These are phyloP conservation scores for Cinnamomum micranthum DNA, from an alignment of 164 flowering plant species.

Conservation along the genomic window DNA sequence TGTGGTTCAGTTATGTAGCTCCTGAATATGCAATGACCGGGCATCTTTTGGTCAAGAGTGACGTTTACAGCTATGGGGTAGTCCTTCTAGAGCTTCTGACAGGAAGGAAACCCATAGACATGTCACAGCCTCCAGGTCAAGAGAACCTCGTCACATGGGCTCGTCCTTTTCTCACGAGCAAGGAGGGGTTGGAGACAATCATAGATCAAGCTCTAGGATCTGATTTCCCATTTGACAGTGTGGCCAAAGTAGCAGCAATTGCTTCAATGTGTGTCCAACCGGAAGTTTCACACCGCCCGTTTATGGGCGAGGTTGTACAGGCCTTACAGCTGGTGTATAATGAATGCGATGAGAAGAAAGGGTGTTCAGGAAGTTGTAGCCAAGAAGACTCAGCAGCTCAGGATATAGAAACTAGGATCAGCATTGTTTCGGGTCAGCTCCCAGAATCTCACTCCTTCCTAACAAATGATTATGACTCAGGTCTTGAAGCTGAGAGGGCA, in stretches of 20 bases:
- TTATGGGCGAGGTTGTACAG: conserved; percentile 99
- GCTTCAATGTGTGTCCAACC: conserved; percentile 96
- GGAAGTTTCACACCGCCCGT: conserved; percentile 89
- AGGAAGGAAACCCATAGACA: conserved; percentile 88
- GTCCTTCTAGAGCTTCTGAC: conserved; percentile 87
- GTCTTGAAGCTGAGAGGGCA: conserved; percentile 60
- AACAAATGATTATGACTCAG: conserved; percentile 79
- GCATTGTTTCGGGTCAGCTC: conserved; percentile 69
- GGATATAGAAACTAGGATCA: conserved; percentile 2
- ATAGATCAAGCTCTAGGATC: conserved; percentile 79
- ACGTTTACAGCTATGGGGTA: conserved; percentile 94
- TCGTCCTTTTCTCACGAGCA: conserved; percentile 64
- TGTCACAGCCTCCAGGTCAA: conserved; percentile 86
- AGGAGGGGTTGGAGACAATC: conserved; percentile 75
- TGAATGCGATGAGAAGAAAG: conserved; percentile 66
- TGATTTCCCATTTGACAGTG: conserved; percentile 63
- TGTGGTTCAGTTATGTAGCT: conserved; percentile 76
- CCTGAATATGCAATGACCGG: conserved; percentile 97
- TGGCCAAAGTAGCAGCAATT: conserved; percentile 94
- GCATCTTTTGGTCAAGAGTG: conserved; percentile 90
- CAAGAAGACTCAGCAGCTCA: conserved; percentile 26
- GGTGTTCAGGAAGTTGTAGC: conserved; percentile 52
- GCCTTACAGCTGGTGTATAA: conserved; percentile 87
- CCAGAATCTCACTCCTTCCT: conserved; percentile 50
- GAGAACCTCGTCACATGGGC: conserved; percentile 98